Conservation (phyloP, 176 grass and related monocot species). For the Zea luxurians region DNA sequence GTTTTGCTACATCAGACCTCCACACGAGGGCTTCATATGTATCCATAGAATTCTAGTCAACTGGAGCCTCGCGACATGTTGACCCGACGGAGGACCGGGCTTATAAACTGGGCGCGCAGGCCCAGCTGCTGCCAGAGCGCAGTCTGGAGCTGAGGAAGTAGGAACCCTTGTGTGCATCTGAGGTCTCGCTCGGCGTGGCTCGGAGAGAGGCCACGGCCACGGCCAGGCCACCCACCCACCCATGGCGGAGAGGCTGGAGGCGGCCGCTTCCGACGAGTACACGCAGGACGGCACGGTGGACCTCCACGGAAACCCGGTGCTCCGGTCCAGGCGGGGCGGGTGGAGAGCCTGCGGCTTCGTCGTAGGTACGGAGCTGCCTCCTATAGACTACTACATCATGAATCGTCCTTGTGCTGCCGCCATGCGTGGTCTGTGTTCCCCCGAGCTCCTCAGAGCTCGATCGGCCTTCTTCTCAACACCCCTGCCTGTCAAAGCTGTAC, state of each 20-base stretch:
- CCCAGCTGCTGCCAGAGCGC: neutral
- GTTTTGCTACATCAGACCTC: too few relatives aligned
- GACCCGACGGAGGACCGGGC: neutral
- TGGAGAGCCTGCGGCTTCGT: slow-evolving; percentile 91
- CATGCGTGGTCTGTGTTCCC: neutral
- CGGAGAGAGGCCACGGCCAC: slow-evolving; percentile 9
- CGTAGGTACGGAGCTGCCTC: slow-evolving; percentile 48
- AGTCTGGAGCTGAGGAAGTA: neutral
- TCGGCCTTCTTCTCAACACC: too few relatives aligned
- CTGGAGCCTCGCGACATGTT: neutral
- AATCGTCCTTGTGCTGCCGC: neutral
- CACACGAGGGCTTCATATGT: too few relatives aligned
- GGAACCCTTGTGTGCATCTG: neutral
- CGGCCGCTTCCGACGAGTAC: slow-evolving; percentile 49
- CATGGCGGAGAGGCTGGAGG: slow-evolving; percentile 57
- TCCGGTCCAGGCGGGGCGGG: slow-evolving; percentile 71
- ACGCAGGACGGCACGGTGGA: slow-evolving; percentile 87
- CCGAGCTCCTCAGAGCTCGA: neutral
- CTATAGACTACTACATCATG: neutral
- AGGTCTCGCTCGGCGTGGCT: neutral
- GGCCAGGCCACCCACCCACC: neutral
- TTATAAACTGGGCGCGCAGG: slow-evolving; percentile 15
- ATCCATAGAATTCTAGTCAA: neutral
- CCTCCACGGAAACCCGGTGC: slow-evolving; percentile 78
- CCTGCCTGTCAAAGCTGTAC: too few relatives aligned